Base-by-base conservation (phyloP, 2,329 filamentous ascomycete genomes). In the Pseudocercospora ulei region DNA sequence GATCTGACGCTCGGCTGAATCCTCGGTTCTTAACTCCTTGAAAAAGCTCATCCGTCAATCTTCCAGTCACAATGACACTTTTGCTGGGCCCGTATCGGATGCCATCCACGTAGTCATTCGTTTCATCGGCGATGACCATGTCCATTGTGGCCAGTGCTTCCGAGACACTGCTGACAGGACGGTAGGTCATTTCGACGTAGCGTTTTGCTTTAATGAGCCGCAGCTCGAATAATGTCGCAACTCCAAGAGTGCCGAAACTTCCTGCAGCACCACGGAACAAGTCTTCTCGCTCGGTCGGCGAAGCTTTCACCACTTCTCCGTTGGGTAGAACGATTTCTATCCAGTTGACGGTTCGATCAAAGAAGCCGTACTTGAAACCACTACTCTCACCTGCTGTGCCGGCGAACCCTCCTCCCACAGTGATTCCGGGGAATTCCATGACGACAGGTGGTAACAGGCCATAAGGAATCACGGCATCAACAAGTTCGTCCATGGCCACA, bases 371-470 rank as follows among this genome's bases (percentile, higher is more conserved):
- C 7, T 68, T 69, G 56, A 80, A 82, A 0, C 73, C 78, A 43
- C 70, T 75, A 55, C 75, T 80, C 55, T 82, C 78, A 2, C 76
- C 78, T 0, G 72, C 71, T 0, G 76, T 80, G 1, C 78, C 78
- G 0, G 75, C 69, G 53, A 78, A 82, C 0, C 75, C 76, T 2
- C 78, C 78, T 8, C 78, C 78, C 0, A 71, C 72, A 0, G 78
- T 82, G 28, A 49, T 82, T 0, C 76, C 76, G 0, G 77, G 77
- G 34, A 82, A 78, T 50, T 82, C 78, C 73, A 81, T 80, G 3
- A 82, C 76, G 0, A 82, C 76, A 0, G 70, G 71, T 1, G 71
- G 77, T 1, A 82, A 59, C 0, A 82, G 61, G 0, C 71, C 71
- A 33, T 73, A 54, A 3, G 61, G 56, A 30, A 77, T 50, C 0